Evolutionary conservation across 345 rosid species (phyloP).

Genomic region (Citrus unshiu): DNA sequence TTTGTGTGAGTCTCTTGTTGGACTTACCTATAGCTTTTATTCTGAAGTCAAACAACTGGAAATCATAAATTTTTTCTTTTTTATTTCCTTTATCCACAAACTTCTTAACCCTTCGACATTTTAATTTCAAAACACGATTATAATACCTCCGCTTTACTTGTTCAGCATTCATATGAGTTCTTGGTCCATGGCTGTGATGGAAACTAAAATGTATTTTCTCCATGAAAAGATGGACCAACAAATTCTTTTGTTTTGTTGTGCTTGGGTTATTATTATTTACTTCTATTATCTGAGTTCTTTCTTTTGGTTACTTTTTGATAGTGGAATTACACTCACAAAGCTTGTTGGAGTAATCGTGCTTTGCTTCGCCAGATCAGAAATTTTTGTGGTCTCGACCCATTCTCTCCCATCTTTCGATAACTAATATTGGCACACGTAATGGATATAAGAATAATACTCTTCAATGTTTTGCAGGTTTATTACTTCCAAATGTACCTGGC

Average conservation of each 20-base stretch:
- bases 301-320: slow-evolving; percentile 27
- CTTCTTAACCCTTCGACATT: background rate
- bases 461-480: slow-evolving; percentile 62
- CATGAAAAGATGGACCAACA: background rate
- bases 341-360: slow-evolving; percentile 90
- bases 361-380: slow-evolving; percentile 78
- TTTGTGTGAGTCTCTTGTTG: background rate
- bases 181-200: background rate
- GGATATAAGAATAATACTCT: background rate
- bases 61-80: background rate
- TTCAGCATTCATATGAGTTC: background rate
- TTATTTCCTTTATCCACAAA: background rate
- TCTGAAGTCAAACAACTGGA: background rate
- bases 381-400: slow-evolving; percentile 67
- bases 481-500: slow-evolving; percentile 96
- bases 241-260: background rate
- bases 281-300: background rate
- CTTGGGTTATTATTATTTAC: background rate
- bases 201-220: background rate
- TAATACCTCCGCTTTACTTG: background rate
- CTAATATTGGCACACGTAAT: background rate
- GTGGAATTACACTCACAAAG: slow-evolving; percentile 92
- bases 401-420: slow-evolving; percentile 13
- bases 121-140: background rate
- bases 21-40: background rate